Percentiles rank a stretch among this genome's conserved stretches.
These are phyloP conservation scores for Microbotryum silenes-acaulis DNA, from an alignment of 1,284 basidiomycete species.

Conservation along the genomic window DNA sequence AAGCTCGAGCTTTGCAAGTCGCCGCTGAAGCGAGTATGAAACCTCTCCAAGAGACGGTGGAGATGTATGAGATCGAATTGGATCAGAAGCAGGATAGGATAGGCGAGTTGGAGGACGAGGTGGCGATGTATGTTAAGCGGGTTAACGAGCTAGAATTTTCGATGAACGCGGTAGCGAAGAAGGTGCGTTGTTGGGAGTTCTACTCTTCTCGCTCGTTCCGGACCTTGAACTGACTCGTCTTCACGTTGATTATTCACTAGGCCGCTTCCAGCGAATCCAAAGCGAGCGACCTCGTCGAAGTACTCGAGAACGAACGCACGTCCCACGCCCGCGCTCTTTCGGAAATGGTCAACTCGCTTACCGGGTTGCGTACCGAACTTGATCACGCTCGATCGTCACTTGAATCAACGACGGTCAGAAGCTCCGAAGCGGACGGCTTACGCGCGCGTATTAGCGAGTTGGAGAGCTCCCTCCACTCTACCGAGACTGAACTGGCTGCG, in stretches of 20 bases:
- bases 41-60: not conserved
- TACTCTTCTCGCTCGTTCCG: constrained; percentile 11
- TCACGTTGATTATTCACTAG: constrained; percentile 2
- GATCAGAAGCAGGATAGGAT: constrained; percentile 1
- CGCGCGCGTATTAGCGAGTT: no score
- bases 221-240: constrained; percentile 14
- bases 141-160: constrained; percentile 12
- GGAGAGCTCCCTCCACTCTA: no score
- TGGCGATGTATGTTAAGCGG: constrained; percentile 4
- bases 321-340: no score
- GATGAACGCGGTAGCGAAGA: constrained; percentile 14
- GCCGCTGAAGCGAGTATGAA: not conserved
- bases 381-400: not conserved
- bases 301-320: not conserved
- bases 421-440: no score
- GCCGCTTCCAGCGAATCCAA: not conserved
- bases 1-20: not conserved
- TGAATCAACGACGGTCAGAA: not conserved
- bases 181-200: constrained; percentile 2
- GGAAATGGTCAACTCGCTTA: no score
- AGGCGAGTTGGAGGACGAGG: constrained; percentile 8
- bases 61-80: not conserved
- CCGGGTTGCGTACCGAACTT: not conserved
- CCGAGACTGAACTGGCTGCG: not conserved
- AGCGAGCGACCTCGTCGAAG: not conserved